A percentile compares a stretch with the other conserved stretches of the same genome.
These are phyloP conservation scores for Eutrema yunnanense DNA, from an alignment of 345 rosid species.

Conservation along the genomic window DNA sequence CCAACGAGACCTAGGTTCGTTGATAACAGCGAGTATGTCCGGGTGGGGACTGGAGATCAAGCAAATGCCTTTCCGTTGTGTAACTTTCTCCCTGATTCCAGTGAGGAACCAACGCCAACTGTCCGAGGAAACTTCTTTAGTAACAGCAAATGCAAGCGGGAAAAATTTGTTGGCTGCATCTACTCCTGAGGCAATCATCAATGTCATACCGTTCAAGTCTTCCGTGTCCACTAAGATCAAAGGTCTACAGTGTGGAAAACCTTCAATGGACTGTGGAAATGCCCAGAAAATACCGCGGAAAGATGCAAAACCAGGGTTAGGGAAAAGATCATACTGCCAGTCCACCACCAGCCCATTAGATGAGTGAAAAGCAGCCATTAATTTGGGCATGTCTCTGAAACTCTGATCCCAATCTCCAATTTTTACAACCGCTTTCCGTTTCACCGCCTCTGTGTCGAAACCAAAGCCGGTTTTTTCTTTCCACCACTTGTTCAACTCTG, in stretches of 20 bases:
- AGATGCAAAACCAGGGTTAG: slow-evolving; percentile 2
- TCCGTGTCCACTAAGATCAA: not conserved
- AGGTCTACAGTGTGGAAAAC: slow-evolving; percentile 11
- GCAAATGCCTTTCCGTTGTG: not conserved
- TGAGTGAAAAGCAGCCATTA: not conserved
- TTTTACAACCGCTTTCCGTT: not conserved
- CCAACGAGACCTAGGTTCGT: not conserved
- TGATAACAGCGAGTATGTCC: not conserved
- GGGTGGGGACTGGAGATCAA: not conserved
- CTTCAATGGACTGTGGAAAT: slow-evolving; percentile 1
- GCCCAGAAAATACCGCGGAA: not conserved
- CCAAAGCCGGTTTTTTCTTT: not conserved
- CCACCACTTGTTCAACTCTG: not conserved
- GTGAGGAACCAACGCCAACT: slow-evolving; percentile 7
- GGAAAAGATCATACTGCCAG: not conserved
- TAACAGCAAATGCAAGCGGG: not conserved
- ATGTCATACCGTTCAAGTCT: not conserved
- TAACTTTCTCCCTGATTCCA: not conserved
- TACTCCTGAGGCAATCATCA: not conserved
- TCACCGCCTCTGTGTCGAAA: not conserved
- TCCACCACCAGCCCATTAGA: not conserved
- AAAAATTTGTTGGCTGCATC: not conserved
- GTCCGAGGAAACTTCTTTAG: not conserved
- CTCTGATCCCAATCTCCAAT: slow-evolving; percentile 6
- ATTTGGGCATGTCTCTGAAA: not conserved